Conservation (phyloP, 805 yeast species). For the Schizosaccharomyces pombe region DNA sequence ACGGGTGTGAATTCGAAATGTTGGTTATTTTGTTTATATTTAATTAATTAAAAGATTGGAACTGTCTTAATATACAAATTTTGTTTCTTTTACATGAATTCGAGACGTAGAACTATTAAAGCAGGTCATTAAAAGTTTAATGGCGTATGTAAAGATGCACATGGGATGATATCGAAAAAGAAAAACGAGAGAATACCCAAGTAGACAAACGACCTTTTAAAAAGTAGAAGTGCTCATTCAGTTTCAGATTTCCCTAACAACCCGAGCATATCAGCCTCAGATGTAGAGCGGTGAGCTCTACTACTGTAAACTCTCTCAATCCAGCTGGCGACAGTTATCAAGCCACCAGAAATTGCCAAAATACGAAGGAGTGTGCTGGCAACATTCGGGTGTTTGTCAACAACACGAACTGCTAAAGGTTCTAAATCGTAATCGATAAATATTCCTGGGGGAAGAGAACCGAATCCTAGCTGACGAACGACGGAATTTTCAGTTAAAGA, state of each 20-base stretch:
- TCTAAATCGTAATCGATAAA: slow-evolving; percentile 72
- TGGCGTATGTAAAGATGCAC: too few relatives aligned
- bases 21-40: background rate
- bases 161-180: too few relatives aligned
- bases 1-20: background rate
- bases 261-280: background rate
- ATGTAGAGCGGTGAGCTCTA: background rate
- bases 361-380: background rate
- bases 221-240: background rate
- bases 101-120: too few relatives aligned
- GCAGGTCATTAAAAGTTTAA: too few relatives aligned
- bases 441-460: slow-evolving; percentile 6
- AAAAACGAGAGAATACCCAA: too few relatives aligned
- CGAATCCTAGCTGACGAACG: slow-evolving; percentile 3
- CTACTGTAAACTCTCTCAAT: background rate
- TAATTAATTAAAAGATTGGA: background rate
- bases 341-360: background rate
- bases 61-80: too few relatives aligned
- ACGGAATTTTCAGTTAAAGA: slow-evolving; percentile 27
- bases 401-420: slow-evolving; percentile 24
- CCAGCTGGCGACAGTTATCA: background rate
- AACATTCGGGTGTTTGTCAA: background rate
- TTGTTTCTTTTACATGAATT: too few relatives aligned
- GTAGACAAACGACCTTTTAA: too few relatives aligned
- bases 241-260: background rate